phyloP scores from a whole-genome alignment of 2,329 filamentous ascomycete genomes.

The Juglanconis sp. region DNA sequence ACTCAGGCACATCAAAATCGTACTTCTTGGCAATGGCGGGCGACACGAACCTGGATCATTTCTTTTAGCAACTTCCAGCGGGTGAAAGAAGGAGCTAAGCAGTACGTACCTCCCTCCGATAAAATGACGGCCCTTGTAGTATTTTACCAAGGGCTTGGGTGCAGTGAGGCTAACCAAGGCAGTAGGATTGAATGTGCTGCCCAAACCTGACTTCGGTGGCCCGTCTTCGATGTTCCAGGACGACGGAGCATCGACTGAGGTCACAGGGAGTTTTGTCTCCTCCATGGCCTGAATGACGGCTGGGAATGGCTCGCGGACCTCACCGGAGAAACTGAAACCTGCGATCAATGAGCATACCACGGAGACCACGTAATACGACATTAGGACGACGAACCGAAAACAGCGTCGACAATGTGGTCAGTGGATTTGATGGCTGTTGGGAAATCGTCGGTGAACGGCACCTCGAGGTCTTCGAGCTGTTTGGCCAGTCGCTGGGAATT shows the following conservation, averaged over 20 bases:
- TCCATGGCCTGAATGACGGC: slow-evolving; percentile 75
- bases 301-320: slow-evolving; percentile 89
- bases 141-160: slow-evolving; percentile 82
- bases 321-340: slow-evolving; percentile 90
- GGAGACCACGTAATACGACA: slow-evolving; percentile 1
- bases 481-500: slow-evolving; percentile 67
- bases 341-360: slow-evolving; percentile 1
- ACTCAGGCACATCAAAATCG: slow-evolving; percentile 75
- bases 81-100: background rate
- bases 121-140: slow-evolving; percentile 86
- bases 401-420: slow-evolving; percentile 85
- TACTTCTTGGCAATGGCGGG: slow-evolving; percentile 80
- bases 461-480: slow-evolving; percentile 77
- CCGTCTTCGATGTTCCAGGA: slow-evolving; percentile 92
- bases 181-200: slow-evolving; percentile 75
- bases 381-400: slow-evolving; percentile 68
- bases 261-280: slow-evolving; percentile 69
- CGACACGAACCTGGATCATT: slow-evolving; percentile 67
- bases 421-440: slow-evolving; percentile 59
- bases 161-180: slow-evolving; percentile 86
- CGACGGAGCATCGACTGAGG: slow-evolving; percentile 88
- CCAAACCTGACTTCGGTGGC: slow-evolving; percentile 72
- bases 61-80: background rate
- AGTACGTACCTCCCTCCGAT: slow-evolving; percentile 71
- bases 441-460: slow-evolving; percentile 86